Evolutionary conservation across 495 filamentous ascomycete genomes (phyloP).

Genomic region (Cercophora scortea): DNA sequence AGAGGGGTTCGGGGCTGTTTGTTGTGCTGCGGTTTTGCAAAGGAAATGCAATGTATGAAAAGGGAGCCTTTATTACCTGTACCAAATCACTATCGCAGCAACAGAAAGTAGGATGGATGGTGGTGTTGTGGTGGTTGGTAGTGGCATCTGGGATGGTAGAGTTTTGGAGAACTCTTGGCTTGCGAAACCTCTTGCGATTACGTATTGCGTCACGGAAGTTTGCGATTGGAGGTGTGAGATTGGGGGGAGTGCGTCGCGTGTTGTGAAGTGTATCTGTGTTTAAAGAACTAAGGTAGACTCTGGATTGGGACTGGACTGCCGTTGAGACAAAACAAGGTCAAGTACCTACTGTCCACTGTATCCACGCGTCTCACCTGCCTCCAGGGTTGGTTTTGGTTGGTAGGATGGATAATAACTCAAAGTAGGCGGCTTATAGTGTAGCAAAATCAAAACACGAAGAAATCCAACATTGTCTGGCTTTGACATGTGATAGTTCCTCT

Average conservation of each 20-base stretch:
- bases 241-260: not conserved
- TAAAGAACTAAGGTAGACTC: too few species aligned
- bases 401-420: too few species aligned
- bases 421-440: too few species aligned
- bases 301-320: too few species aligned
- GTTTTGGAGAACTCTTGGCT: not conserved
- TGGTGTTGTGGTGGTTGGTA: not conserved
- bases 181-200: not conserved
- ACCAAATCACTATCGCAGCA: conserved; percentile 2
- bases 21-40: conserved; percentile 1
- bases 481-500: too few species aligned
- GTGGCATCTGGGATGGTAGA: not conserved
- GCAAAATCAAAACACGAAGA: too few species aligned
- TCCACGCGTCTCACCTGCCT: too few species aligned
- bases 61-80: conserved; percentile 4
- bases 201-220: not conserved
- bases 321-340: too few species aligned
- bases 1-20: not conserved
- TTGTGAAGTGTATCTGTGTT: not conserved
- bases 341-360: too few species aligned
- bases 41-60: conserved; percentile 7
- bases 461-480: too few species aligned
- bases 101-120: not conserved
- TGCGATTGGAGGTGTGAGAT: not conserved
- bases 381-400: too few species aligned